These are phyloP conservation scores for Selaginella moellendorffii DNA, from an alignment of 75 land plant species.

Conservation along the genomic window DNA sequence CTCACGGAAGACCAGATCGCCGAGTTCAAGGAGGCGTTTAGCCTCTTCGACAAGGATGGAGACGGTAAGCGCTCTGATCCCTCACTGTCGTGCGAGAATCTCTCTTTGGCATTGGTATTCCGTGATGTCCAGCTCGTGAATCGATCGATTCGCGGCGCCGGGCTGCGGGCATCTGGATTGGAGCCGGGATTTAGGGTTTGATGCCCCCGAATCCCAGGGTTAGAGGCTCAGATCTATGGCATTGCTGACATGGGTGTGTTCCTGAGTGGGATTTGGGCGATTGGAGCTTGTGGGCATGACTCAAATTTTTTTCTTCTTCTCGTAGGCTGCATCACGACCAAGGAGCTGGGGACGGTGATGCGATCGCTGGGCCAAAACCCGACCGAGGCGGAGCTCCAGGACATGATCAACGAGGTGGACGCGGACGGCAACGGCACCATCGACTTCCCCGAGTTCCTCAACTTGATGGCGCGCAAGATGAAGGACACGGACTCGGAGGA, in stretches of 20 bases:
- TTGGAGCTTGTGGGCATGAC: not conserved
- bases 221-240: too few species aligned
- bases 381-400: conserved; percentile 53
- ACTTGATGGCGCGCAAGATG: conserved; percentile 51
- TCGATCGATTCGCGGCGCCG: too few species aligned
- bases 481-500: conserved; percentile 70
- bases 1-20: conserved; percentile 43
- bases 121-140: too few species aligned
- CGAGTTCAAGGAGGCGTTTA: conserved; percentile 55
- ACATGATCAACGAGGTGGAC: conserved; percentile 61
- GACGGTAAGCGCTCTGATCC: conserved; percentile 28
- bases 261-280: not conserved
- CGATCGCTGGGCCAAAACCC: conserved; percentile 52
- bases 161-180: too few species aligned
- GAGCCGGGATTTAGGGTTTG: too few species aligned
- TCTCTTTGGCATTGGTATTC: too few species aligned
- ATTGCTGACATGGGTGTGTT: too few species aligned
- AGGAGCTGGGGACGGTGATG: conserved; percentile 57
- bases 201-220: too few species aligned
- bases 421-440: conserved; percentile 60
- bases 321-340: conserved; percentile 43
- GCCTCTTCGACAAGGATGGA: conserved; percentile 62
- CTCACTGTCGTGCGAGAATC: too few species aligned
- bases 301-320: not conserved
- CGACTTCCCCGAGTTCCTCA: conserved; percentile 57